Base-by-base conservation (phyloP, 1,139 yeast species). In the Meyerozyma sp. region DNA sequence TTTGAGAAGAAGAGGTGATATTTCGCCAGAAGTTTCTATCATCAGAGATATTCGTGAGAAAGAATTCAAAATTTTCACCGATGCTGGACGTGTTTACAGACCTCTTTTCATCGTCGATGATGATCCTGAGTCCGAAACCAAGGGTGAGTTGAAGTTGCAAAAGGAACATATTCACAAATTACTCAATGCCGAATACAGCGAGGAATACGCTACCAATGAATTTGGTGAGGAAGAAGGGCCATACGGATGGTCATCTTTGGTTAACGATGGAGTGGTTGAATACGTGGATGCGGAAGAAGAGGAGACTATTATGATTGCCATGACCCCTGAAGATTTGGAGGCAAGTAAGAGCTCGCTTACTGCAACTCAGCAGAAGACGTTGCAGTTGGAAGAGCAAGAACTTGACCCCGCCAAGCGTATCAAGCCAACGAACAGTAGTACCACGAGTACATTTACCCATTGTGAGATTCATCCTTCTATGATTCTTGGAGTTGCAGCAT, bases 401-500 rank as follows among this genome's bases (percentile, higher is more conserved):
- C 61, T 75, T 35, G 94, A 86, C 57, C 87, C 94, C 3, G 96
- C 95, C 29, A 84, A 84, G 65, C 83, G 98, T 70, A 87, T 93
- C 59, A 90, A 84, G 62, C 86, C 89, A 28, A 70, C 77, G 10
- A 76, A 72, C 52, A 71, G 77, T 45, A 77, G 82, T 28, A 73
- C 78, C 48, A 79, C 85, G 1, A 95, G 89, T 57, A 89, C 98
- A 3, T 93, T 89, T 73, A 93, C 99, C 0, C 99, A 93, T 68
- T 93, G 98, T 78, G 99, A 93, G 68, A 91, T 93, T 59, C 98
- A 93, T 70, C 99, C 99, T 30, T 86, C 96, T 32, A 93, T 93
- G 98, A 93, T 93, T 66, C 76, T 93, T 51, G 99, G 99, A 65
- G 96, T 93, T 54, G 96, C 97, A 40, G 99, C 99, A 8, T 88